Evolutionary conservation across 257 asterid genomes (phyloP).

Genomic region (Scutellaria baicalensis): DNA sequence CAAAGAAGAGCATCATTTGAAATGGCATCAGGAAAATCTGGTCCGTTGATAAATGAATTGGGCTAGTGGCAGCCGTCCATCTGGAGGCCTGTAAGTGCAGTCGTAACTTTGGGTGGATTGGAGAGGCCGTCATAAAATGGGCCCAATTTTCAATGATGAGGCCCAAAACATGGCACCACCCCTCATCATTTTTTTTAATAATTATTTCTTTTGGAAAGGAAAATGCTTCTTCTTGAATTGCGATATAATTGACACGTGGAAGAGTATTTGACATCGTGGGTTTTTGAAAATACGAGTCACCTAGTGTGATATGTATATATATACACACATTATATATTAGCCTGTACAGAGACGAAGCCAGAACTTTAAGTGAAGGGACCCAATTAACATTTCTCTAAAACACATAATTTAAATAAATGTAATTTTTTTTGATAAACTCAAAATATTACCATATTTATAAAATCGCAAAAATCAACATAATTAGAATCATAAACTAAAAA

Average conservation of each 20-base stretch:
- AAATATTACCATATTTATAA: too few relatives aligned
- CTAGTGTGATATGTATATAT: too few relatives aligned
- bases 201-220: neutral
- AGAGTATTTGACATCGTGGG: neutral
- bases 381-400: too few relatives aligned
- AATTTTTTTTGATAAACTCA: too few relatives aligned
- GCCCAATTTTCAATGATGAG: slow-evolving; percentile 23
- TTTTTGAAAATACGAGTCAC: neutral
- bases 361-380: too few relatives aligned
- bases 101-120: slow-evolving; percentile 39
- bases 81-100: slow-evolving; percentile 20
- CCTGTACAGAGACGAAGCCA: too few relatives aligned
- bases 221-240: neutral
- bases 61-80: slow-evolving; percentile 29
- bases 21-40: slow-evolving; percentile 10
- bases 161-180: slow-evolving; percentile 36
- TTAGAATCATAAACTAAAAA: too few relatives aligned
- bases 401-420: too few relatives aligned
- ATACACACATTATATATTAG: too few relatives aligned
- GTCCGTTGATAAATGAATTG: slow-evolving; percentile 14
- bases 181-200: slow-evolving; percentile 9
- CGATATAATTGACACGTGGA: neutral
- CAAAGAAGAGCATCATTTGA: slow-evolving; percentile 26
- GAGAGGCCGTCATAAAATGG: slow-evolving; percentile 30
- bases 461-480: too few relatives aligned